Conservation (phyloP, 139 green algal species). For the Yamagishiella unicocca region DNA sequence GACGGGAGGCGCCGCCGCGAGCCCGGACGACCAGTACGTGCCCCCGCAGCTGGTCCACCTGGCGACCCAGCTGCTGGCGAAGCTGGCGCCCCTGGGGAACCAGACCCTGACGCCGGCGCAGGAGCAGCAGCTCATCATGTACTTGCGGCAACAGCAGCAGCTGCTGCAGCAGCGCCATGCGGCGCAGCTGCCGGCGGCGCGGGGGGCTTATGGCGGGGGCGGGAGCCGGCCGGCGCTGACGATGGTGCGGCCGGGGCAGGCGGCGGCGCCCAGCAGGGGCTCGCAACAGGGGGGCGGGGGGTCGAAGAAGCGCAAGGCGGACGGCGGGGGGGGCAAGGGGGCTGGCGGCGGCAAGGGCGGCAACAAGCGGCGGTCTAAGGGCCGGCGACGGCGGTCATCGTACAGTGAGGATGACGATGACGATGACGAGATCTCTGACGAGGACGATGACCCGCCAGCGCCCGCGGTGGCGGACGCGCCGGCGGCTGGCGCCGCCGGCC, state of each 20-base stretch:
- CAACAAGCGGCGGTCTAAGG: background rate
- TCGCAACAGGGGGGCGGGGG: background rate
- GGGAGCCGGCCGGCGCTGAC: background rate
- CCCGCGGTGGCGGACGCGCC: background rate
- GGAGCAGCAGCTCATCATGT: background rate
- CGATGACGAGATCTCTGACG: conserved; percentile 21
- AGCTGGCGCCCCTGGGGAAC: background rate
- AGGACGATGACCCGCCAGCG: background rate
- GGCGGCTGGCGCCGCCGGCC: background rate
- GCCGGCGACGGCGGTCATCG: background rate
- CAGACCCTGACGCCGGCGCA: background rate
- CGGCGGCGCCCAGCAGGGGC: background rate
- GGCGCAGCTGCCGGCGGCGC: background rate
- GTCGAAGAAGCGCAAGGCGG: conserved; percentile 31
- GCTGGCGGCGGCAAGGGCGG: background rate
- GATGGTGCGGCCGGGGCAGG: conserved; percentile 36
- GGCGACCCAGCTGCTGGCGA: background rate
- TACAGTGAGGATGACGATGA: conserved; percentile 21
- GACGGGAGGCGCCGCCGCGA: background rate
- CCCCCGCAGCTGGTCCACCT: conserved; percentile 6
- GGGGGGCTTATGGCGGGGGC: background rate
- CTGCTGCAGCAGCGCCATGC: background rate
- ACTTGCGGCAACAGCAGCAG: conserved; percentile 4
- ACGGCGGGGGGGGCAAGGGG: too few species aligned
- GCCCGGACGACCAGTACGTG: background rate